phyloP scores from a whole-genome alignment of 1,139 yeast species.

The Martiniozyma asiatica region DNA sequence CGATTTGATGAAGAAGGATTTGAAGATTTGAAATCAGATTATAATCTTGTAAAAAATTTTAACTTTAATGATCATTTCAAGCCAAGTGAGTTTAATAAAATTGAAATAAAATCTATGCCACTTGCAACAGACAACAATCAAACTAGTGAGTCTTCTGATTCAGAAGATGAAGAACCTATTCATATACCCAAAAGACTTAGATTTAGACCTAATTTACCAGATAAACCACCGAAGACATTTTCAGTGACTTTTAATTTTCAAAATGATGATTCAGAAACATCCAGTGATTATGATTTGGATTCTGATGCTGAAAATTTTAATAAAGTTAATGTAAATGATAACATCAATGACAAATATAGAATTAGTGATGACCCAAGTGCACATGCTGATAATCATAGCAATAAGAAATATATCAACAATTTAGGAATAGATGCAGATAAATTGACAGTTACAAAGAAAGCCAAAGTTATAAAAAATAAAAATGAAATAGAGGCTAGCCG shows the following conservation, averaged over 20 bases:
- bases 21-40: conserved; percentile 20
- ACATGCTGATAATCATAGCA: too few species aligned
- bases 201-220: conserved; percentile 14
- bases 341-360: too few species aligned
- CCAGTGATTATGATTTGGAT: conserved; percentile 16
- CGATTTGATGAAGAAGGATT: conserved; percentile 19
- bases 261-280: conserved; percentile 20
- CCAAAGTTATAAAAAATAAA: conserved; percentile 14
- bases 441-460: conserved; percentile 21
- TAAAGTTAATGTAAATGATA: background rate
- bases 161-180: background rate
- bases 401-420: too few species aligned
- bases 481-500: conserved; percentile 14
- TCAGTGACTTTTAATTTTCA: conserved; percentile 18
- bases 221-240: conserved; percentile 20
- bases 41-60: conserved; percentile 16
- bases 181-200: conserved; percentile 16
- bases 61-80: conserved; percentile 16
- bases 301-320: conserved; percentile 8
- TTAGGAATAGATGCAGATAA: conserved; percentile 7
- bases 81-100: conserved; percentile 14
- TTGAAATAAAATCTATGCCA: conserved; percentile 14
- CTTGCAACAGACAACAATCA: conserved; percentile 2
- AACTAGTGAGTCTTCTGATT: conserved; percentile 1
- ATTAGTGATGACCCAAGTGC: too few species aligned